phyloP scores from a whole-genome alignment of 78 protist species.

The Dictyostelium brefeldianum region DNA sequence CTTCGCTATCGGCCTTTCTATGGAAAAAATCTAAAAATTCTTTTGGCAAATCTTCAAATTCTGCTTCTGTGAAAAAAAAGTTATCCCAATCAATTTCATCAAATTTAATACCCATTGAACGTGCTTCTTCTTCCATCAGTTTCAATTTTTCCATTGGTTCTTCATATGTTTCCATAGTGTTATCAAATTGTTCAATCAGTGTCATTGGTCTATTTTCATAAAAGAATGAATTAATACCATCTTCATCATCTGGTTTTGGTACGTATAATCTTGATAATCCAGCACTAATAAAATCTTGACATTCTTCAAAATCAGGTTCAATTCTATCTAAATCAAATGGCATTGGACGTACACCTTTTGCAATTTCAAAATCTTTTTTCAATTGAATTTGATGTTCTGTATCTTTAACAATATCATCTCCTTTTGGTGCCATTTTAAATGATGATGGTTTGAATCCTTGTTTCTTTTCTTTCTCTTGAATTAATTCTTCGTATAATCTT shows the following conservation, averaged over 20 bases:
- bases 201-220: neutral
- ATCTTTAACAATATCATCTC: neutral
- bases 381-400: no score
- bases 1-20: neutral
- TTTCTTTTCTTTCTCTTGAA: neutral
- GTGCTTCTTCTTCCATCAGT: neutral
- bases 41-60: neutral
- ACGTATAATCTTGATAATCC: neutral
- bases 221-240: neutral
- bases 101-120: neutral
- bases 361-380: neutral
- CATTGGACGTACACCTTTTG: conserved; percentile 2
- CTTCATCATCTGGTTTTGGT: neutral
- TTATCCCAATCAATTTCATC: conserved; percentile 5
- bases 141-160: neutral
- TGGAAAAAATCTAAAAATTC: neutral
- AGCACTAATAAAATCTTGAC: neutral
- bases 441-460: neutral
- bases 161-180: neutral
- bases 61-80: neutral
- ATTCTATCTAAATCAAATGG: neutral
- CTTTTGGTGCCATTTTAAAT: neutral
- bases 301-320: conserved; percentile 2
- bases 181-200: neutral
- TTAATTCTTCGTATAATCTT: neutral